Conservation (phyloP, 75 land plant species). For the Pinus tabuliformis region DNA sequence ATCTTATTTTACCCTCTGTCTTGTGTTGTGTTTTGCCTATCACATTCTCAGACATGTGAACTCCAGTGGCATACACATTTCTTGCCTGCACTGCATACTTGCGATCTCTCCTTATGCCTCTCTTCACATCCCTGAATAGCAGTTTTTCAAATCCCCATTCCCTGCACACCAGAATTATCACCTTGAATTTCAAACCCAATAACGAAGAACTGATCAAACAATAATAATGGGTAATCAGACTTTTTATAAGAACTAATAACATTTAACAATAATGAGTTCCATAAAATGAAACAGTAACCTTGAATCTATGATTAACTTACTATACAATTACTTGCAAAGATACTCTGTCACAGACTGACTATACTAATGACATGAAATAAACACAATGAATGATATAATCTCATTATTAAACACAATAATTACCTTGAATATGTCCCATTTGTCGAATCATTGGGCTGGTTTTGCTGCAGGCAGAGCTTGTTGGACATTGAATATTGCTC, state of each 20-base stretch:
- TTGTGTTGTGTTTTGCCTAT: constrained; percentile 44
- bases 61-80: constrained; percentile 70
- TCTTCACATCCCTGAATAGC: constrained; percentile 65
- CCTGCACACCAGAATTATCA: constrained; percentile 25
- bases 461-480: constrained; percentile 40
- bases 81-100: constrained; percentile 86
- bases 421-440: background rate
- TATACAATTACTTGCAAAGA: too few species aligned
- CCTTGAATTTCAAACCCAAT: background rate
- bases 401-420: background rate
- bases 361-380: too few species aligned
- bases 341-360: too few species aligned
- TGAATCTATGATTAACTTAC: too few species aligned
- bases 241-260: too few species aligned
- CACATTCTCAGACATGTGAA: constrained; percentile 77
- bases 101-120: constrained; percentile 62
- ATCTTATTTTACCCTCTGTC: constrained; percentile 41
- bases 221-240: too few species aligned
- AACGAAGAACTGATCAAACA: background rate
- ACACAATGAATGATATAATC: too few species aligned
- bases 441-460: background rate
- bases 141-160: constrained; percentile 93
- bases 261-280: too few species aligned
- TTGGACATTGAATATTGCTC: constrained; percentile 79
- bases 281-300: too few species aligned